A percentile compares a stretch with the other conserved stretches of the same genome.
Evolutionary conservation across 2,329 filamentous ascomycete species (phyloP).

Genomic region (Aspergillus tamarii): DNA sequence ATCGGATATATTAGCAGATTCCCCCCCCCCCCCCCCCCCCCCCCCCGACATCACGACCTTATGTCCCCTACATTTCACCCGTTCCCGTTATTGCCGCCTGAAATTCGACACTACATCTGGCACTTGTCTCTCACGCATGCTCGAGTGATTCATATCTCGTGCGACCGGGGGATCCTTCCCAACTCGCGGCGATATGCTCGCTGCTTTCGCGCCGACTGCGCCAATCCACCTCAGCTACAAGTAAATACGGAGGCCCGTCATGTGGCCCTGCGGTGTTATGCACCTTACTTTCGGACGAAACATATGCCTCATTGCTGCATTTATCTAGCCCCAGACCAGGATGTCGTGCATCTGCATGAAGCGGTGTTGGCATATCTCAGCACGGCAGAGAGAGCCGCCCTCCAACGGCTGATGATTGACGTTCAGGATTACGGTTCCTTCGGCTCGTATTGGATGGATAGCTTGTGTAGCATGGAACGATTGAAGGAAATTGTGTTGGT

Average conservation of each 20-base stretch:
- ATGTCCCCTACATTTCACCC: not conserved
- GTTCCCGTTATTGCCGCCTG: not conserved
- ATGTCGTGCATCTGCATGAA: not conserved
- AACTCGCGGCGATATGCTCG: not conserved
- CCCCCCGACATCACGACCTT: not conserved
- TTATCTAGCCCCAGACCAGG: not conserved
- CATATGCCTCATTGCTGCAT: not conserved
- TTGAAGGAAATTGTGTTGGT: not conserved
- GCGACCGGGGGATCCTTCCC: not conserved
- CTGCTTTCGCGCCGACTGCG: not conserved
- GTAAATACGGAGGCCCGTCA: not conserved
- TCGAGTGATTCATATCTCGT: not conserved
- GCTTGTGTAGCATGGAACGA: not conserved
- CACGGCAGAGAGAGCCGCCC: not conserved
- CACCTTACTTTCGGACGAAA: not conserved
- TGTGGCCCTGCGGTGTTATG: not conserved
- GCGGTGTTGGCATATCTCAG: not conserved
- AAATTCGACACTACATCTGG: not conserved
- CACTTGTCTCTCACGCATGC: not conserved
- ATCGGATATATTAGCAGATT: not conserved
- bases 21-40: too few relatives aligned
- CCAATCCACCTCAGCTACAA: not conserved
- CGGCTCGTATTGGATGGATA: not conserved
- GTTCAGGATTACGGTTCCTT: not conserved
- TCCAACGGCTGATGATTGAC: not conserved